Evolutionary conservation across 176 grass and related monocot genomes (phyloP).

Genomic region (Zoysia japonica): DNA sequence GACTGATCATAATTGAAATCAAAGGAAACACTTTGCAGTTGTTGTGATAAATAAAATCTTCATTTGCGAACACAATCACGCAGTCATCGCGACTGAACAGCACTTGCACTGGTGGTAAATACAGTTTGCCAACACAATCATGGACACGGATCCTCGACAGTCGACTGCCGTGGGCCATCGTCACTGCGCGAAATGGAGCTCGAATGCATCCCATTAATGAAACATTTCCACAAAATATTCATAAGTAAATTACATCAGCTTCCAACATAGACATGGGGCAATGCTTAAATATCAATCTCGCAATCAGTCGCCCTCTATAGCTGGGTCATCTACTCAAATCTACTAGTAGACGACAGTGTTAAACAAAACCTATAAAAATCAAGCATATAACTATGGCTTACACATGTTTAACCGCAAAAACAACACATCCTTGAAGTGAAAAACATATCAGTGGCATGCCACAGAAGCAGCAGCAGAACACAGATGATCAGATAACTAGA

Average conservation of each 20-base stretch:
- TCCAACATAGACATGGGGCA: background rate
- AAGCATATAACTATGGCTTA: background rate
- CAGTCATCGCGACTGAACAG: no score
- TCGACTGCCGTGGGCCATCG: no score
- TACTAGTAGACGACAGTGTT: background rate
- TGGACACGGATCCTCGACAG: background rate
- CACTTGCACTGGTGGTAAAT: no score
- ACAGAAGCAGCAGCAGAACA: constrained; percentile 8
- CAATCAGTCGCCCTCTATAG: background rate
- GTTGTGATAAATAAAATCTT: no score
- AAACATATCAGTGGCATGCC: background rate
- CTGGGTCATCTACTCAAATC: background rate
- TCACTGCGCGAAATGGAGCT: background rate
- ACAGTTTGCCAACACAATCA: constrained; percentile 42
- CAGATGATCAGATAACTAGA: constrained; percentile 14
- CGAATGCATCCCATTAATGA: background rate
- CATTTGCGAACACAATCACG: no score
- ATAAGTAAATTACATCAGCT: background rate
- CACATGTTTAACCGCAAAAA: background rate
- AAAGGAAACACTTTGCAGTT: no score
- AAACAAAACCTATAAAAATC: constrained; percentile 4
- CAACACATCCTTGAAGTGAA: background rate
- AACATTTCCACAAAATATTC: background rate
- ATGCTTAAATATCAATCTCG: background rate
- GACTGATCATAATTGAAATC: no score